Evolutionary conservation across 2,329 filamentous ascomycete genomes (phyloP).

Genomic region (Westerdykella ornata): DNA sequence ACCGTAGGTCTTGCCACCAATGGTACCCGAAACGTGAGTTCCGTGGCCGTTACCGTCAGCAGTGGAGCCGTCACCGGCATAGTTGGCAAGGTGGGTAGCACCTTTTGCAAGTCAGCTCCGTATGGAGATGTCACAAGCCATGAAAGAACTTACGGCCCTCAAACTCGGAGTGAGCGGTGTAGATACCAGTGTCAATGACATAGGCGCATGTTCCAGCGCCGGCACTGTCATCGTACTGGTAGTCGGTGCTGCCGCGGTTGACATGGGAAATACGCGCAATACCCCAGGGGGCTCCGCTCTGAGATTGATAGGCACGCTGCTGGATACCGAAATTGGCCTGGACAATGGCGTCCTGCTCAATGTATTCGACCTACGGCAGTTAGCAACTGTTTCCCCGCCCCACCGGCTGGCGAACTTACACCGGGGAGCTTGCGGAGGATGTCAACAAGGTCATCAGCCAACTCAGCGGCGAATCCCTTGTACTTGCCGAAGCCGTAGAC

Average conservation of each 20-base stretch:
- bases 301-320: slow-evolving; percentile 34
- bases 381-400: neutral
- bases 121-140: neutral
- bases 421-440: slow-evolving; percentile 25
- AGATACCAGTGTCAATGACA: slow-evolving; percentile 61
- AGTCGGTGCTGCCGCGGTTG: slow-evolving; percentile 24
- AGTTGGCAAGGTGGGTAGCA: slow-evolving; percentile 36
- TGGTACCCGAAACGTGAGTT: slow-evolving; percentile 35
- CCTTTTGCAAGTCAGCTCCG: slow-evolving; percentile 6
- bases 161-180: slow-evolving; percentile 45
- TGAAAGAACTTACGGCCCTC: slow-evolving; percentile 26
- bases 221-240: slow-evolving; percentile 37
- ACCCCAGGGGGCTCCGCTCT: slow-evolving; percentile 38
- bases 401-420: slow-evolving; percentile 13
- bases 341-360: slow-evolving; percentile 38
- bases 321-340: slow-evolving; percentile 19
- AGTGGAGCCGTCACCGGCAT: slow-evolving; percentile 30
- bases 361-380: slow-evolving; percentile 31
- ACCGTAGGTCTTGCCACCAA: slow-evolving; percentile 34
- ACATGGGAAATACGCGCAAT: slow-evolving; percentile 38
- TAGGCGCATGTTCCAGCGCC: slow-evolving; percentile 47
- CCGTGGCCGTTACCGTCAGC: slow-evolving; percentile 38
- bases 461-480: slow-evolving; percentile 36
- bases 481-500: slow-evolving; percentile 36
- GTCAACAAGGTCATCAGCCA: slow-evolving; percentile 26